phyloP scores from a whole-genome alignment of 2,329 filamentous ascomycete species.

The Huntiella bhutanensis region DNA sequence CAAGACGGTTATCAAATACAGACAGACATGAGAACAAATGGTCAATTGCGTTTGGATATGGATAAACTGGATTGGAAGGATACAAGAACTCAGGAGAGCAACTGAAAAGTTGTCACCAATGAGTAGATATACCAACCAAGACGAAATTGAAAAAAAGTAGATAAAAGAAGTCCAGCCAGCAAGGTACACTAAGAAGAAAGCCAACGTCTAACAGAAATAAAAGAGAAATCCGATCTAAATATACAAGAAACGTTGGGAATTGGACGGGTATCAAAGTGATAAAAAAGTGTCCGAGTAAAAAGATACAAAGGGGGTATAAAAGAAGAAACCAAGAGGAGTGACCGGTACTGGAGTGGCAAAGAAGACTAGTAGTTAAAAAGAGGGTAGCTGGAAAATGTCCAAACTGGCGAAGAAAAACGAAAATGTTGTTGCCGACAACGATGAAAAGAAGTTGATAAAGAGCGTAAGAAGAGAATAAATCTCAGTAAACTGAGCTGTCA shows the following conservation, averaged over 20 bases:
- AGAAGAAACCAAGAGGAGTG: no score
- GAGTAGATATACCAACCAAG: background rate
- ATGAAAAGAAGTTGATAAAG: constrained; percentile 3
- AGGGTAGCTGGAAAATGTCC: no score
- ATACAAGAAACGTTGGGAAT: background rate
- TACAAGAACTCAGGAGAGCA: background rate
- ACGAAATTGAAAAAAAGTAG: background rate
- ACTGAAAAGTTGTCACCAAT: background rate
- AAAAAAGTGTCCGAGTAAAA: background rate
- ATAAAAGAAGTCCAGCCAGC: background rate
- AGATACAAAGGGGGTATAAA: background rate
- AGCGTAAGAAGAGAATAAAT: constrained; percentile 4
- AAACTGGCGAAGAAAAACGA: background rate
- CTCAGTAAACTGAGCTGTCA: background rate
- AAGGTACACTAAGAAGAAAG: background rate
- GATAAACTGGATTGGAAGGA: background rate
- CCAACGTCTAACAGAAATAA: background rate
- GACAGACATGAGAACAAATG: background rate
- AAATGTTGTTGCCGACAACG: constrained; percentile 7
- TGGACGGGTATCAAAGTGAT: background rate
- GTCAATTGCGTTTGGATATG: background rate
- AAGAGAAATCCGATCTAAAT: background rate
- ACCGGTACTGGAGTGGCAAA: no score
- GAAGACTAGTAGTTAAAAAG: no score
- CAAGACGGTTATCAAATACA: background rate